These are phyloP conservation scores for Colletotrichum endophyticum DNA, from an alignment of 2,329 filamentous ascomycete species.

Conservation along the genomic window DNA sequence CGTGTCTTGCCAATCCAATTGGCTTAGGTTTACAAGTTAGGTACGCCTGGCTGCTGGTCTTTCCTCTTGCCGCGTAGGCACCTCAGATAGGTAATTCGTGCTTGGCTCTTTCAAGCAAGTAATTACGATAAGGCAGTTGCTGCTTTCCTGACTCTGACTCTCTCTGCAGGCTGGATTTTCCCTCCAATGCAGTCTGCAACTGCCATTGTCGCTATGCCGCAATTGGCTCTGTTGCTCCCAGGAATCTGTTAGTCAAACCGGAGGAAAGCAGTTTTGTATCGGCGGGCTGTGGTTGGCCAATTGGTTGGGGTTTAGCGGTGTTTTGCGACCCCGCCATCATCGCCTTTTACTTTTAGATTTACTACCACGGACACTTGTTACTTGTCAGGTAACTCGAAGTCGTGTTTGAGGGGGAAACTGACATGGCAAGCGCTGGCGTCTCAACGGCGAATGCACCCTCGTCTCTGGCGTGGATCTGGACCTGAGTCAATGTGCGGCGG, in stretches of 20 bases:
- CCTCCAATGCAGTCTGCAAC: not conserved
- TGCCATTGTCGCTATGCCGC: not conserved
- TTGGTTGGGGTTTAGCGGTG: slow-evolving; percentile 21
- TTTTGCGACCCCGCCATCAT: slow-evolving; percentile 7
- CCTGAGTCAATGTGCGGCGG: not conserved
- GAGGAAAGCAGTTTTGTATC: slow-evolving; percentile 27
- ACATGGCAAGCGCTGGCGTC: not conserved
- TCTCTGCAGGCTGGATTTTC: not conserved
- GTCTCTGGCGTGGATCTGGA: not conserved
- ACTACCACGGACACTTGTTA: not conserved
- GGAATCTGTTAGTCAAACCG: slow-evolving; percentile 15
- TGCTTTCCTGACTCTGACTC: not conserved
- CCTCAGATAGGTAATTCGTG: not conserved
- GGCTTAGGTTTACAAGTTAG: not conserved
- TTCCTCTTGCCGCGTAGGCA: not conserved
- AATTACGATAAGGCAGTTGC: not conserved
- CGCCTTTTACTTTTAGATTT: not conserved
- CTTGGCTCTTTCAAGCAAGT: not conserved
- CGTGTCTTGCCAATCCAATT: not conserved
- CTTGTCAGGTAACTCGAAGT: not conserved
- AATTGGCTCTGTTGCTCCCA: not conserved
- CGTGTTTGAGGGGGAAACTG: not conserved
- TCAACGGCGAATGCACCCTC: not conserved
- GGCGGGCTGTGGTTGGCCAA: slow-evolving; percentile 35
- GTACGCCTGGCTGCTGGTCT: not conserved